Conservation (phyloP, 352 stramenopile genomes). For the Globisporangium radiosum region DNA sequence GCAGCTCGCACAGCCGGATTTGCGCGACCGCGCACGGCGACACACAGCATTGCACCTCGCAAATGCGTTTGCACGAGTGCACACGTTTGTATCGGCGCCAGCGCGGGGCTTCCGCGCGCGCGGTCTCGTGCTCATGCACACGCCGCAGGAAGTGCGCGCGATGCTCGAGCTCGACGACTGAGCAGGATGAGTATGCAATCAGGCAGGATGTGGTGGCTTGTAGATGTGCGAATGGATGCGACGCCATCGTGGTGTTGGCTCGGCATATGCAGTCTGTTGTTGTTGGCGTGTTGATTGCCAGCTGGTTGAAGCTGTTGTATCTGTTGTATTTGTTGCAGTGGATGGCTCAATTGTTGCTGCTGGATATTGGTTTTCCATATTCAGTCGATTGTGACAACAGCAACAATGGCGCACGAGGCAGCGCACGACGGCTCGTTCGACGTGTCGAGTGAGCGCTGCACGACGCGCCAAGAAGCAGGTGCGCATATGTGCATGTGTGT, state of each 20-base stretch:
- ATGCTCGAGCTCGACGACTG: conserved; percentile 51
- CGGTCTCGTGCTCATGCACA: conserved; percentile 40
- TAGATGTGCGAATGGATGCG: too few relatives aligned
- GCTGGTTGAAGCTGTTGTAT: too few relatives aligned
- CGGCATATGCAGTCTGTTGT: too few relatives aligned
- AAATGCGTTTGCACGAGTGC: conserved; percentile 39
- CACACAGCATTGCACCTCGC: conserved; percentile 33
- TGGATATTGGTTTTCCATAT: too few relatives aligned
- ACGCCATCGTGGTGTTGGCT: too few relatives aligned
- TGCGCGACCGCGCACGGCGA: conserved; percentile 34
- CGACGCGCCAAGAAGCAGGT: background rate
- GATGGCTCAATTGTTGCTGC: too few relatives aligned
- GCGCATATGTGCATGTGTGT: background rate
- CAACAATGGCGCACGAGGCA: conserved; percentile 17
- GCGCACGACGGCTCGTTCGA: conserved; percentile 35
- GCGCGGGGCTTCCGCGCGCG: conserved; percentile 29
- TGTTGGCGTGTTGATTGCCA: too few relatives aligned
- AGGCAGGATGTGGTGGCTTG: too few relatives aligned
- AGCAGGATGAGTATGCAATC: background rate
- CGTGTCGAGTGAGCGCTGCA: conserved; percentile 9
- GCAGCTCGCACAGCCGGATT: conserved; percentile 36
- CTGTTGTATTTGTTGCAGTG: too few relatives aligned
- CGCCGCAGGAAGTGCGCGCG: conserved; percentile 51
- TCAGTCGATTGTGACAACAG: too few relatives aligned
- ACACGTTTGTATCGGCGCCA: conserved; percentile 52